Base-by-base conservation (phyloP, 768 basidiomycete genomes). In the Naematelia encephala region DNA sequence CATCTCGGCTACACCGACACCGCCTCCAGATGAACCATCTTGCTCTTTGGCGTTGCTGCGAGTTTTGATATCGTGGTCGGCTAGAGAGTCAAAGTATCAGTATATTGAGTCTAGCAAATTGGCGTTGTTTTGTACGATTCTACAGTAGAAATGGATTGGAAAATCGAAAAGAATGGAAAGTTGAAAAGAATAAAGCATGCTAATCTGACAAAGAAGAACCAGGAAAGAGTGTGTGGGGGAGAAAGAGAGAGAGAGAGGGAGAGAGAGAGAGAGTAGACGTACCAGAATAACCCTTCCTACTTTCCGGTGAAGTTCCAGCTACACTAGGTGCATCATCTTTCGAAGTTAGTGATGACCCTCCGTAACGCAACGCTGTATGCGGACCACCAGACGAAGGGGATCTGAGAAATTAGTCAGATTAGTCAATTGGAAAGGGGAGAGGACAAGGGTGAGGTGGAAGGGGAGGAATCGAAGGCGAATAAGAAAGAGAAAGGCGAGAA, bases 1-100 rank as follows among this genome's bases (percentile, higher is more conserved):
- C 76, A 77, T 77, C 66, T 77, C 73, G 12, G 70, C 70, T 8
- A 75, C 60, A 26, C 76, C 76, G 19, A 61, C 52, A 27, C 76
- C 76, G 25, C 76, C 72, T 8, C 71, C 71, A 5, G 56, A 45
- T 47, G 70, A 63, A 5, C 74, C 74, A 49, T 76, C 74, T 13
- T 72, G 72, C 23, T 59, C 54, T 48, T 66, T 66, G 51, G 74
- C 59, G 27, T 73, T 68, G 1, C 55, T 60, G 5, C 72, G 59
- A 23, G 67, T 57, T 56, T 62, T 63, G 47, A 68, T 54, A 16
- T 64, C 55, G 47, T 72, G 67, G 52, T 75, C 72, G 48, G 69
- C 71, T 69, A 49, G 45, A 13, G 3, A n/a, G 25, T 42, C 29
- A 54, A 5, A 11, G 30, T 29, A 56, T 14, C 19, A 21, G n/a